phyloP scores from a whole-genome alignment of 176 grass and related monocot genomes.

The Carex scoparia region DNA sequence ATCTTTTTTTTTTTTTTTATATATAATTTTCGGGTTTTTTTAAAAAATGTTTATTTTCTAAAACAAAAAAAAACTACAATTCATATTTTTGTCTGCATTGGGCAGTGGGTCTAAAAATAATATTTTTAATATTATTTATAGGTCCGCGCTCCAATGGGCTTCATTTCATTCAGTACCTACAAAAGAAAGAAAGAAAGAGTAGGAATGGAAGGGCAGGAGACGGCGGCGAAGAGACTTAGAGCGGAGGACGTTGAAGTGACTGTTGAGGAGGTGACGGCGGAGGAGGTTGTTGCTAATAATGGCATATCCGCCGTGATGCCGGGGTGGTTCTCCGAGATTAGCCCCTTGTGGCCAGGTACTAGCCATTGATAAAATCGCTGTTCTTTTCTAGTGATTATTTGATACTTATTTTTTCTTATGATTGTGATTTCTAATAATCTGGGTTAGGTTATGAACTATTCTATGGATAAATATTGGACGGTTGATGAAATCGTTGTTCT shows the following conservation, averaged over 20 bases:
- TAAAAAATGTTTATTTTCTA: no score
- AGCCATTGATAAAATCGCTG: not conserved
- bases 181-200: not conserved
- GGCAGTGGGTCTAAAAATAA: not conserved
- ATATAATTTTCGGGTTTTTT: no score
- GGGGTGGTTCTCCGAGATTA: slow-evolving; percentile 99
- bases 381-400: not conserved
- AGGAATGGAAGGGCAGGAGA: slow-evolving; percentile 14
- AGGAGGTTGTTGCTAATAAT: slow-evolving; percentile 33
- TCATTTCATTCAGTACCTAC: no score
- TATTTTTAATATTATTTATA: not conserved
- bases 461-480: not conserved
- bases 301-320: slow-evolving; percentile 84
- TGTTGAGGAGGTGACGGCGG: not conserved
- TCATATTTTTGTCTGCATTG: not conserved
- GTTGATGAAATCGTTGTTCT: not conserved
- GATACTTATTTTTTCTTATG: not conserved
- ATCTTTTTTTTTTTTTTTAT: no score
- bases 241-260: slow-evolving; percentile 32
- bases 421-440: not conserved
- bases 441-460: not conserved
- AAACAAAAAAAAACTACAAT: no score
- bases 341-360: slow-evolving; percentile 92
- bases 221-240: slow-evolving; percentile 28
- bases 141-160: not conserved